phyloP scores from a whole-genome alignment of 139 green algal genomes.

The Raphidocelis subcapitata region DNA sequence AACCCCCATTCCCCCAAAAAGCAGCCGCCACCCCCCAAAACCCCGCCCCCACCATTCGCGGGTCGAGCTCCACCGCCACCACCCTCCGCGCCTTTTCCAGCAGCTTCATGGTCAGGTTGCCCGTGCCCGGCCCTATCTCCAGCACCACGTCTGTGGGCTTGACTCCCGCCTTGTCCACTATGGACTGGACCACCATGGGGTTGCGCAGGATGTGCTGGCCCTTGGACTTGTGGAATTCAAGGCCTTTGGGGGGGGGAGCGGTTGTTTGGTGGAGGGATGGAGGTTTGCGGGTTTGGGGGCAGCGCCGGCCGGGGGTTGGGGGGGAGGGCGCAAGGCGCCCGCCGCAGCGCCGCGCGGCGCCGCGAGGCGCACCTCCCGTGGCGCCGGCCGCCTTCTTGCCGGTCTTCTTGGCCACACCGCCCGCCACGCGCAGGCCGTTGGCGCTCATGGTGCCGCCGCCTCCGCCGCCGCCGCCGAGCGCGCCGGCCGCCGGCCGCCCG shows the following conservation, averaged over 20 bases:
- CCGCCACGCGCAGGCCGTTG: slow-evolving; percentile 65
- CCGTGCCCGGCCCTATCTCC: slow-evolving; percentile 97
- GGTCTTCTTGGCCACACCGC: slow-evolving; percentile 74
- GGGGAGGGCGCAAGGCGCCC: too few relatives aligned
- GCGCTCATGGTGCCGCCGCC: slow-evolving; percentile 50
- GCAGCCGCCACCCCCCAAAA: too few relatives aligned
- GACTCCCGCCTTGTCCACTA: slow-evolving; percentile 95
- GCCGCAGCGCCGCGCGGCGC: too few relatives aligned
- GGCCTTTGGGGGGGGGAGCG: too few relatives aligned
- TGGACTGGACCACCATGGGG: slow-evolving; percentile 91
- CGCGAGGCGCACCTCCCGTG: too few relatives aligned
- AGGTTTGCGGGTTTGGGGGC: not conserved
- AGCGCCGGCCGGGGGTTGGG: not conserved
- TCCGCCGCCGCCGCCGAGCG: too few relatives aligned
- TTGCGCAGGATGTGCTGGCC: slow-evolving; percentile 99
- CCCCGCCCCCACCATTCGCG: slow-evolving; percentile 95
- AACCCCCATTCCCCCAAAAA: too few relatives aligned
- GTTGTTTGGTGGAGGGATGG: not conserved
- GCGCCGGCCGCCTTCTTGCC: slow-evolving; percentile 41
- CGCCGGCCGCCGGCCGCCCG: too few relatives aligned
- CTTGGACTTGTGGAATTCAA: slow-evolving; percentile 98
- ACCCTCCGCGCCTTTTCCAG: slow-evolving; percentile 96
- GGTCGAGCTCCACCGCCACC: slow-evolving; percentile 95
- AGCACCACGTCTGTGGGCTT: slow-evolving; percentile 97
- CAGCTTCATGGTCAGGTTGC: slow-evolving; percentile 97